These are phyloP conservation scores for Trichosporon ovoides DNA, from an alignment of 1,284 basidiomycete species.

Conservation along the genomic window DNA sequence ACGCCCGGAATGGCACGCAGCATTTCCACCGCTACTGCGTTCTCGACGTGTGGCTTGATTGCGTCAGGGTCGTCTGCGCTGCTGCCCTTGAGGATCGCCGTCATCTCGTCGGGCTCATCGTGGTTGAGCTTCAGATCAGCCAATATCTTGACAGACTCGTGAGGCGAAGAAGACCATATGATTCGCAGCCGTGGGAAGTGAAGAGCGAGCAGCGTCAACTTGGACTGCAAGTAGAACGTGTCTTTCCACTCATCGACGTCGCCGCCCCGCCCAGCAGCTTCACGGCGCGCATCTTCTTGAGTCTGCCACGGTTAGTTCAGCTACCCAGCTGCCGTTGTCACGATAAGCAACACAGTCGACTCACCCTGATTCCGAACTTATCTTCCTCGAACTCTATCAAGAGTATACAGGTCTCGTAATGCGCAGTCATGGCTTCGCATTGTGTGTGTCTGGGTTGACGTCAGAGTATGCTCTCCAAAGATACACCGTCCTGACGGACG, in stretches of 20 bases:
- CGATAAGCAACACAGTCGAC: slow-evolving; percentile 22
- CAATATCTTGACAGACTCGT: slow-evolving; percentile 87
- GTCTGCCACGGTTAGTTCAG: too few species aligned
- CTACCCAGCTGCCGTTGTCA: slow-evolving; percentile 25
- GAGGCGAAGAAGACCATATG: slow-evolving; percentile 95
- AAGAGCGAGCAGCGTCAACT: slow-evolving; percentile 81
- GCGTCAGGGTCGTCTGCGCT: slow-evolving; percentile 22
- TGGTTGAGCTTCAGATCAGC: slow-evolving; percentile 82
- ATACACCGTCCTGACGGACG: not conserved
- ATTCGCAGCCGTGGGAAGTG: slow-evolving; percentile 86
- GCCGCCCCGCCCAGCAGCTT: slow-evolving; percentile 58
- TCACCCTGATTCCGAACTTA: slow-evolving; percentile 84
- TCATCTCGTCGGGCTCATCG: slow-evolving; percentile 71
- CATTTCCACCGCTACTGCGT: slow-evolving; percentile 47
- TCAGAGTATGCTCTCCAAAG: not conserved
- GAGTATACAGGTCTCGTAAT: slow-evolving; percentile 89
- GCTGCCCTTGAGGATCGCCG: slow-evolving; percentile 72
- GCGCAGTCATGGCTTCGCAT: slow-evolving; percentile 92
- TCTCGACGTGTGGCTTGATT: slow-evolving; percentile 33
- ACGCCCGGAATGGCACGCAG: slow-evolving; percentile 58
- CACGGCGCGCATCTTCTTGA: slow-evolving; percentile 46
- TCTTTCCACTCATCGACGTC: slow-evolving; percentile 36
- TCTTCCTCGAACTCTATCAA: slow-evolving; percentile 99
- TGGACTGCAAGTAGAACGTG: slow-evolving; percentile 66
- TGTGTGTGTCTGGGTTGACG: slow-evolving; percentile 75